phyloP scores from a whole-genome alignment of 2,329 filamentous ascomycete species.

The Aspergillus nomiae region DNA sequence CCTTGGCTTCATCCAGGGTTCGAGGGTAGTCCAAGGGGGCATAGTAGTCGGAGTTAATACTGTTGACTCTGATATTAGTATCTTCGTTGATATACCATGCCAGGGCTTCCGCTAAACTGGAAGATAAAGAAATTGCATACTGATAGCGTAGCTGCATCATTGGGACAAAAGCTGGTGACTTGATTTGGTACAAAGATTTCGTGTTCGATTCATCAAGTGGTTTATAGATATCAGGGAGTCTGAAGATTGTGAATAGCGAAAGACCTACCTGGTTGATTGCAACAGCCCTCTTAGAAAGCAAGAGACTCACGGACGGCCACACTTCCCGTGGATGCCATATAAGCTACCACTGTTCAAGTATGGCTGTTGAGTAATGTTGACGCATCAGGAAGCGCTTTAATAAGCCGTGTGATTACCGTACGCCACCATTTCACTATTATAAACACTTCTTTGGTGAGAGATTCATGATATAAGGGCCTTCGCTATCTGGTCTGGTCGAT shows the following conservation, averaged over 20 bases:
- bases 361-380: not conserved
- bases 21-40: not conserved
- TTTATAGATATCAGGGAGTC: not conserved
- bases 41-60: not conserved
- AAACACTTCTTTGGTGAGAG: not conserved
- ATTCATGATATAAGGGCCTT: not conserved
- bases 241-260: not conserved
- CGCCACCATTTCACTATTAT: no score
- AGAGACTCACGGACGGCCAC: not conserved
- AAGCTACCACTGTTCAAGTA: not conserved
- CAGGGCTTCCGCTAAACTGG: not conserved
- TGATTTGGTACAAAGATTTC: not conserved
- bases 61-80: not conserved
- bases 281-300: not conserved
- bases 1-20: not conserved
- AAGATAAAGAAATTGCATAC: not conserved
- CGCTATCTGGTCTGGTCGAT: no score
- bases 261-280: not conserved
- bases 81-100: not conserved
- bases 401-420: no score
- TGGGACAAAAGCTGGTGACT: not conserved
- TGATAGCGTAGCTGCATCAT: not conserved
- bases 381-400: not conserved
- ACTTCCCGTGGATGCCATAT: not conserved
- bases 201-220: not conserved